Base-by-base conservation (phyloP, 257 asterid genomes). In the Solanum dulcamara region DNA sequence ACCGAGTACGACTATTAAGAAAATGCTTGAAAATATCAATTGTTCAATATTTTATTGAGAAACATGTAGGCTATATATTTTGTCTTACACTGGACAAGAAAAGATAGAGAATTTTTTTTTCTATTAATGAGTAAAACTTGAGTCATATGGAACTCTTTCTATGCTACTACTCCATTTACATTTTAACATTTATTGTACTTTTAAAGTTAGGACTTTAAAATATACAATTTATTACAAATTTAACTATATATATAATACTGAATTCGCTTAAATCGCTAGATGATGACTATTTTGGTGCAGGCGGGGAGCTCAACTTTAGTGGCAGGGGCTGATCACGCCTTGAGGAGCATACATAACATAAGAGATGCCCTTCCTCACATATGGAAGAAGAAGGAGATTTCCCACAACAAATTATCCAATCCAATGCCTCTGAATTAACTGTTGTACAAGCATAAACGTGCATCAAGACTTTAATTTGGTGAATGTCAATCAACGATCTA, bases 301-400 rank as follows among this genome's bases (percentile, higher is more conserved):
- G 98, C 94, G 86, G 99, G 99, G 15, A 89, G 92, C 85, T 90
- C 95, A 17, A 91, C 85, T 38, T 82, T 93, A 55, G 98, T 94
- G 51, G 87, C 90, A 55, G 97, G 98, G 33, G 98, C 98, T 46
- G 99, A 94, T 87, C 88, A 94, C 81, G 98, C 97, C 59, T 87
- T 96, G 80, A 90, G 86, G 88, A 96, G 98, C 91, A 93, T 94
- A 87, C 99, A 96, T 87, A 96, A 93, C 85, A 89, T 96, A 26
- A 93, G 89, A 86, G 99, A 94, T 88, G 97, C 98, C 66, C 79
- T 94, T 55, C 98, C 98, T 85, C 93, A 93, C 55, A 91, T 94
- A 93, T 96, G 98, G 96, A 93, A 85, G 90, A 84, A 22, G 86
- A 53, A 30, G 95, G 93, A 87, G 93, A 48, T 28, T 79, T 28